Percentiles rank a stretch among this genome's conserved stretches.
Conservation (phyloP, 208 protist species). For the Trichomonas tenax region DNA sequence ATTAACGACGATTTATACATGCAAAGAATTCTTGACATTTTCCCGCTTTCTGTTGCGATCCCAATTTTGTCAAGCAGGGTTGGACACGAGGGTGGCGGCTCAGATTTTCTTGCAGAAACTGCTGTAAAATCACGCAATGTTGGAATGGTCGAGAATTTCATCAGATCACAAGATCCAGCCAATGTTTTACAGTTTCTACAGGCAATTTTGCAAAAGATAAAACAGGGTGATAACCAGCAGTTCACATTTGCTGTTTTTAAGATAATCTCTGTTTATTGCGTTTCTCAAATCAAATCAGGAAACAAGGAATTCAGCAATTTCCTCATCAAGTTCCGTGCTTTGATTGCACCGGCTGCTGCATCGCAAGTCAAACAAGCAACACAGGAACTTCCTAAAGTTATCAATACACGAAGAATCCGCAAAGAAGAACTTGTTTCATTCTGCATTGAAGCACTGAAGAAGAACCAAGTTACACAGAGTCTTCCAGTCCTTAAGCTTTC, state of each 20-base stretch:
- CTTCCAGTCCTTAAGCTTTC: neutral
- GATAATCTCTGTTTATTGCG: neutral
- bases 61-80: neutral
- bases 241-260: neutral
- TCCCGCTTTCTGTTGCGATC: neutral
- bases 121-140: neutral
- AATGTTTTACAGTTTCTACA: neutral
- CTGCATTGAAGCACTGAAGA: neutral
- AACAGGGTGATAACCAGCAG: neutral
- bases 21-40: neutral
- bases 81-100: neutral
- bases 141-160: neutral
- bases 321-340: neutral
- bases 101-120: neutral
- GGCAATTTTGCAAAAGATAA: neutral
- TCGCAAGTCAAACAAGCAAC: neutral
- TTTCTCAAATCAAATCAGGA: neutral
- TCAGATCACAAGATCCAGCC: neutral
- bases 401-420: neutral
- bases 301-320: neutral
- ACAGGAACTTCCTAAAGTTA: neutral
- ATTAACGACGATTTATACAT: neutral
- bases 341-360: neutral
- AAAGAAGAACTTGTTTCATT: neutral
- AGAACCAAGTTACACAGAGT: neutral